Base-by-base conservation (phyloP, 768 basidiomycete genomes). In the Psilocybe subaeruginosa region DNA sequence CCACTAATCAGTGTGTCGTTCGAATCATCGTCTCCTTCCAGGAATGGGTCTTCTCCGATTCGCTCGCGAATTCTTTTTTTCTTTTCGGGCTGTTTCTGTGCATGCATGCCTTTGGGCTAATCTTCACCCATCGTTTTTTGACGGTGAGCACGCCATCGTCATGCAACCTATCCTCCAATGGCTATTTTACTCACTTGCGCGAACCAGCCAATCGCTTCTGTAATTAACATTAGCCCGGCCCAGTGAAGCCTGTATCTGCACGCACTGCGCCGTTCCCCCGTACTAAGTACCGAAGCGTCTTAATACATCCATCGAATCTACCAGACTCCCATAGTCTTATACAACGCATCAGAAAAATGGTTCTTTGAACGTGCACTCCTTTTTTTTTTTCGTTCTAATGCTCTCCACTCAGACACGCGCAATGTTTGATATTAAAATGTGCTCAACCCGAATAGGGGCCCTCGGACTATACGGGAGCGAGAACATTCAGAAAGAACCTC, bases 11-110 rank as follows among this genome's bases (percentile, higher is more conserved):
- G 9, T n/a, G 19, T 9, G 19, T 14, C 7, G 49, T 50, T 50
- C 49, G 7, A 45, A 49, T 8, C 29, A 43, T 41, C 49, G 37
- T 51, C n/a, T 17, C 51, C 23, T 2, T 47, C 31, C 27, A 51
- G 50, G 54, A 54, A 29, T 56, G 54, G 35, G 46, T 33, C 56
- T 61, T 64, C 58, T 59, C 66, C 66, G 63, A 62, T 67, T 64
- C 60, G 60, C 57, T 56, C 66, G 66, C 63, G 54, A 57, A 48
- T 60, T 62, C 61, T 60, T 59, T 58, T 58, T 56, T 27, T 54
- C 19, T 8, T 29, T 27, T 53, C 9, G 14, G 12, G 14, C n/a
- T 12, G 16, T 4, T 19, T 17, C 16, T 16, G n/a, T 37, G 16
- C 29, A 33, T n/a, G 41, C 41, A n/a, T n/a, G 14, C 41, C 8